Evolutionary conservation across 768 basidiomycete species (phyloP).

Genomic region (Hemileccinum rubropunctum): DNA sequence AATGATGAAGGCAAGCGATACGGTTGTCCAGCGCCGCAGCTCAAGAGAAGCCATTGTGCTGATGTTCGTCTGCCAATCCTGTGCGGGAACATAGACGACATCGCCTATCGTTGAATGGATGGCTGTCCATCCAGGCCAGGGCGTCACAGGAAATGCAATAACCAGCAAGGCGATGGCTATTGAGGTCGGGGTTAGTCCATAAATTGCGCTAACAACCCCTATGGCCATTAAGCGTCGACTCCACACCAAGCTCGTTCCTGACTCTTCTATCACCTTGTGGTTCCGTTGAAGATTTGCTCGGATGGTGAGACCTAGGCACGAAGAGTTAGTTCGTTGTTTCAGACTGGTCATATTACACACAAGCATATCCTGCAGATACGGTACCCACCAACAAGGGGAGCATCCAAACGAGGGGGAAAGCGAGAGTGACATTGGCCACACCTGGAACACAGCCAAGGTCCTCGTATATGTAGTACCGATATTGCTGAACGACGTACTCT

Average conservation of each 20-base stretch:
- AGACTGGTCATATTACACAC: slow-evolving; percentile 4
- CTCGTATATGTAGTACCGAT: slow-evolving; percentile 50
- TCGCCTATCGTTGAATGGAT: slow-evolving; percentile 12
- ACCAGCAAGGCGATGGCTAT: slow-evolving; percentile 7
- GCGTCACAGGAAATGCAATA: slow-evolving; percentile 2
- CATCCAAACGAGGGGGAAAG: slow-evolving; percentile 42
- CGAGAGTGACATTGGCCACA: slow-evolving; percentile 30
- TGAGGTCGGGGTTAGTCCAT: slow-evolving; percentile 14
- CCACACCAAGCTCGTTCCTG: neutral
- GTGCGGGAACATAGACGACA: slow-evolving; percentile 6
- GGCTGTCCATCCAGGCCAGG: slow-evolving; percentile 23
- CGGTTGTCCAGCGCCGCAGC: slow-evolving; percentile 20
- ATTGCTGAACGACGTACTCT: slow-evolving; percentile 50
- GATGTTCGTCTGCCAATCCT: slow-evolving; percentile 7
- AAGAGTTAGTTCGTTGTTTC: neutral
- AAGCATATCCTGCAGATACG: slow-evolving; percentile 42
- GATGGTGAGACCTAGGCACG: slow-evolving; percentile 8
- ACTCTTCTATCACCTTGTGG: neutral
- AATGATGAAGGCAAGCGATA: slow-evolving; percentile 10
- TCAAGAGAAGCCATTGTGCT: neutral
- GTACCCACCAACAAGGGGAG: slow-evolving; percentile 46
- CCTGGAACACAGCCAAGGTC: slow-evolving; percentile 44
- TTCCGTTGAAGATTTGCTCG: slow-evolving; percentile 2
- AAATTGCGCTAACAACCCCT: slow-evolving; percentile 5
- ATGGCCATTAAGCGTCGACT: slow-evolving; percentile 14